Evolutionary conservation across 1,139 yeast species (phyloP), one percentile per base, ranked within the genome.

Genomic region (Taiozyma sp.): DNA sequence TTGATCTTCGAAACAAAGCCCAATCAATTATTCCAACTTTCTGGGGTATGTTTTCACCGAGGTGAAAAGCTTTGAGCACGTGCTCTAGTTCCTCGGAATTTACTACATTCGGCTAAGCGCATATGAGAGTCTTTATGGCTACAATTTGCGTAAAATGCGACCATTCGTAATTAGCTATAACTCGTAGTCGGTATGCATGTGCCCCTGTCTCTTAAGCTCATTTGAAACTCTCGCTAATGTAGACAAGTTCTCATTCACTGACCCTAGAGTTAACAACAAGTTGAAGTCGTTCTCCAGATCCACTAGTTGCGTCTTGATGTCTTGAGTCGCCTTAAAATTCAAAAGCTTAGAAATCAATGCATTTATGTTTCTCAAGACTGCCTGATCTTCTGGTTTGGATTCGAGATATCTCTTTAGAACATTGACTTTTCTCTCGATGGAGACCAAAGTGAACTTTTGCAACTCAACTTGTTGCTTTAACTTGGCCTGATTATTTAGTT

Each of bases 261-360:
- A 36, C 0, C 62, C 62, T 1, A 60, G 39, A 9, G 54, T 50
- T 7, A 57, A 43, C 6, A 53, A 43, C 7, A 59, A 44, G 36
- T 59, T 59, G 40, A 54, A 59, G n/a, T 61, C 55, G 43, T 58
- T 58, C 38, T 61, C 64, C 14, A 55, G 24, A 34, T 59, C 56
- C 14, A 57, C 49, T 3, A 61, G 34, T 2, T 46, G 44, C 30
- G 49, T 44, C 28, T 57, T 55, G 4, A 57, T 47, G 5, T 50
- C 49, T 9, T 50, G 54, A 28, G 48, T 55, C 23, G 50, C 58
- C 43, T 54, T 55, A 44, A 58, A 60, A n/a, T 53, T 50, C 44
- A 60, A 19, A 3, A 38, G 14, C 43, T 60, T 59, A n/a, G 57
- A 51, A 12, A 55, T 48, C 28, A 61, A 49, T 8, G 64, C 53